Evolutionary conservation across 2,329 filamentous ascomycete genomes (phyloP).

Genomic region (Fusarium sterilihyphosum): DNA sequence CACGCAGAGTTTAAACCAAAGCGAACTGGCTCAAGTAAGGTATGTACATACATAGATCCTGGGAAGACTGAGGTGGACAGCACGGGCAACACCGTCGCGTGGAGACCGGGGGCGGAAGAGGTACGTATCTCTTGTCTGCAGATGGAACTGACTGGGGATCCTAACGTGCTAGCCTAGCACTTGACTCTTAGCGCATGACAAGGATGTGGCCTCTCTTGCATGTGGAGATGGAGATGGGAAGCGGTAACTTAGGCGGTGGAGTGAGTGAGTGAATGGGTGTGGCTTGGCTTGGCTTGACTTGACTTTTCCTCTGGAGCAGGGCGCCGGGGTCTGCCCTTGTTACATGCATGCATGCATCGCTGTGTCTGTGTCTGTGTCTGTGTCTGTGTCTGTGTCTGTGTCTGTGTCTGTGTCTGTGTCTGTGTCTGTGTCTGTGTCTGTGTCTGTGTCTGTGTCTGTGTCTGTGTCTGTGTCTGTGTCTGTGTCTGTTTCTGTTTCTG

Average conservation of each 20-base stretch:
- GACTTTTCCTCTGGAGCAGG: slow-evolving; percentile 11
- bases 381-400: too few relatives aligned
- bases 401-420: too few relatives aligned
- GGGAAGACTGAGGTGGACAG: slow-evolving; percentile 1
- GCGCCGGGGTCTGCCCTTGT: slow-evolving; percentile 10
- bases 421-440: too few relatives aligned
- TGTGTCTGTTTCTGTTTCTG: too few relatives aligned
- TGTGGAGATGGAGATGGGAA: slow-evolving; percentile 16
- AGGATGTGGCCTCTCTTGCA: slow-evolving; percentile 26
- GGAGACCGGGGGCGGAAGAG: slow-evolving; percentile 25
- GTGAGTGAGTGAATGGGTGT: slow-evolving; percentile 13
- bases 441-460: too few relatives aligned
- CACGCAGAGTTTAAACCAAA: slow-evolving; percentile 42
- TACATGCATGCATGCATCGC: background rate
- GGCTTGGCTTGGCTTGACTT: slow-evolving; percentile 15
- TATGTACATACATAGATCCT: background rate
- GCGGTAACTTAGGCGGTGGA: slow-evolving; percentile 28
- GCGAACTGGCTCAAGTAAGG: slow-evolving; percentile 19
- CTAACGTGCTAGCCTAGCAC: slow-evolving; percentile 9
- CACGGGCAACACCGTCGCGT: slow-evolving; percentile 32
- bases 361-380: background rate
- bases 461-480: too few relatives aligned
- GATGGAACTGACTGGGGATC: slow-evolving; percentile 26
- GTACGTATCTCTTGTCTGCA: slow-evolving; percentile 29
- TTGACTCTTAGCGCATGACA: slow-evolving; percentile 24